phyloP scores from a whole-genome alignment of 192 early-diverging fungal genomes.

The Linnemannia exigua region DNA sequence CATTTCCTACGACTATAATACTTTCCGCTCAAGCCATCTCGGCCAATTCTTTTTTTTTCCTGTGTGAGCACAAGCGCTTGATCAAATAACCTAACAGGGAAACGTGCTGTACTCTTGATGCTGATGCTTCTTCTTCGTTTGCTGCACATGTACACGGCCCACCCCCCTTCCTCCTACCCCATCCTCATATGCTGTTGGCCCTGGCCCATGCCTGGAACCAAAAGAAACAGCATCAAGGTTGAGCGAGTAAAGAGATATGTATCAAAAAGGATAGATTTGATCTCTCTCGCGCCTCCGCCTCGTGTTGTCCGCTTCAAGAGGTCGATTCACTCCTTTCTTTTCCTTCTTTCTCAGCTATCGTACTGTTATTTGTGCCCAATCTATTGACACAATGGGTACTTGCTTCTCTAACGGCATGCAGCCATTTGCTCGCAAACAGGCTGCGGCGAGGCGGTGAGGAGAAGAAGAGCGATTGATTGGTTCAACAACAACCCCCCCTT shows the following conservation, averaged over 20 bases:
- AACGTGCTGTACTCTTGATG: no score
- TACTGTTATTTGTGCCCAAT: background rate
- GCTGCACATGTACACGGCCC: constrained; percentile 1
- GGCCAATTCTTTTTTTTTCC: no score
- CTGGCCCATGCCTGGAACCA: background rate
- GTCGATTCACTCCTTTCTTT: background rate
- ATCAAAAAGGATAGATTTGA: constrained; percentile 6
- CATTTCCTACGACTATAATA: no score
- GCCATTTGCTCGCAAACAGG: background rate
- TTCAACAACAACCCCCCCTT: background rate
- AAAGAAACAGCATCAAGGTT: background rate
- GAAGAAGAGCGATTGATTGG: background rate
- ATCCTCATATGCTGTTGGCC: background rate
- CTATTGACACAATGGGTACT: background rate
- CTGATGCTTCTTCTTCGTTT: background rate
- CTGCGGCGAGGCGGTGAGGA: background rate
- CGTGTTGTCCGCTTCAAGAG: background rate
- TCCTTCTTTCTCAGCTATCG: background rate
- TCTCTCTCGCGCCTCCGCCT: background rate
- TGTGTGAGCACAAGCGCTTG: no score
- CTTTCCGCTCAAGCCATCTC: no score
- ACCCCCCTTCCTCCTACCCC: background rate
- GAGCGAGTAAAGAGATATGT: background rate
- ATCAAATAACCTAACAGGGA: no score
- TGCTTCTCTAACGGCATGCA: background rate